phyloP scores from a whole-genome alignment of 176 grass and related monocot genomes.

The Aegilops longissima region DNA sequence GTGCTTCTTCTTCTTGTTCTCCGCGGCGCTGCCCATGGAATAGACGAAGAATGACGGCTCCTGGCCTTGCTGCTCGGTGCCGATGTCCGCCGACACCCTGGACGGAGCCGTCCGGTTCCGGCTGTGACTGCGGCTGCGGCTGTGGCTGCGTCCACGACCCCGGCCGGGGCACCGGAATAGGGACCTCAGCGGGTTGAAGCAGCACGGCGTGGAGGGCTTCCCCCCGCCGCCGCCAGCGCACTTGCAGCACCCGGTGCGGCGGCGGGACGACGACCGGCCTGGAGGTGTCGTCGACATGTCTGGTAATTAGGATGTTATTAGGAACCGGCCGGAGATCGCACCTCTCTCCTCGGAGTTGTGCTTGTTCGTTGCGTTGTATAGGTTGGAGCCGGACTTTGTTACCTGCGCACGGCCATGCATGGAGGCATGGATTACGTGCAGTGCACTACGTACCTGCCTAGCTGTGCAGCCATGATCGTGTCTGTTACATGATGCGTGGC shows the following conservation, averaged over 20 bases:
- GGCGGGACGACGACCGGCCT: conserved; percentile 44
- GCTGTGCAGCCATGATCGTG: not conserved
- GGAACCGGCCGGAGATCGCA: not conserved
- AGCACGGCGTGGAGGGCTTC: conserved; percentile 22
- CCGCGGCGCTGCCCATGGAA: conserved; percentile 28
- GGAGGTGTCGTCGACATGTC: conserved; percentile 49
- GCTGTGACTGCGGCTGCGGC: conserved; percentile 22
- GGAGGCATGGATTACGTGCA: conserved; percentile 24
- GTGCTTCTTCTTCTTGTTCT: conserved; percentile 30
- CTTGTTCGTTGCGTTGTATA: conserved; percentile 27
- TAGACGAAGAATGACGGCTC: conserved; percentile 60
- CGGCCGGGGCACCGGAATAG: conserved; percentile 38
- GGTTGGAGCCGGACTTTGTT: conserved; percentile 13
- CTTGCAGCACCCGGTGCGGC: conserved; percentile 20
- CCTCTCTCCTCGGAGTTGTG: not conserved
- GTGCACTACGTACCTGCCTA: conserved; percentile 30
- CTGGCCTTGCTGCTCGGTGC: conserved; percentile 18
- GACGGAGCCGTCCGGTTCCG: conserved; percentile 34
- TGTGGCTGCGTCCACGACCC: conserved; percentile 20
- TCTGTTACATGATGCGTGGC: conserved; percentile 19
- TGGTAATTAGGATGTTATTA: not conserved
- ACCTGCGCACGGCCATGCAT: not conserved
- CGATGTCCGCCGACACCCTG: conserved; percentile 14
- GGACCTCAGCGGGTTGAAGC: conserved; percentile 45
- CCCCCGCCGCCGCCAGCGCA: not conserved